Percentiles rank a stretch among this genome's conserved stretches.
Conservation (phyloP, 129 eudicot species). For the Chrysanthemum makinoi region DNA sequence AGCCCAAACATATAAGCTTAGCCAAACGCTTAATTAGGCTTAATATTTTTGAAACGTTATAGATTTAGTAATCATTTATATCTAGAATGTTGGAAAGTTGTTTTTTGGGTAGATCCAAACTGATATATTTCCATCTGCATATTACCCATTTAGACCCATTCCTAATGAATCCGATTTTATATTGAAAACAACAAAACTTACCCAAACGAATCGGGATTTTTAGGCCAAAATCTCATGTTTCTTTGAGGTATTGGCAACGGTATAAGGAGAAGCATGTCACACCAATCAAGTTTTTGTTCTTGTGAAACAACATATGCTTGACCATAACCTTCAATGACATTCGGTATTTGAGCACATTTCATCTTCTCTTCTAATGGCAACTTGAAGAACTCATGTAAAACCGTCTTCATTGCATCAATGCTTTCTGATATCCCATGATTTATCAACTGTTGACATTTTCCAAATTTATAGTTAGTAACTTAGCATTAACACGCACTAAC, state of each 20-base stretch:
- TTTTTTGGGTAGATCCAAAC: too few species aligned
- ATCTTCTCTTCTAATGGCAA: conserved; percentile 56
- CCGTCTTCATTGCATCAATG: conserved; percentile 49
- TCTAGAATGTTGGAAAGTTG: too few species aligned
- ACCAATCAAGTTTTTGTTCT: conserved; percentile 63
- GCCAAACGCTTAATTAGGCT: too few species aligned
- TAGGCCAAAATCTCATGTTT: conserved; percentile 47
- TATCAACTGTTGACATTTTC: conserved; percentile 32
- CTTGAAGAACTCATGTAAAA: conserved; percentile 41
- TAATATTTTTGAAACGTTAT: too few species aligned
- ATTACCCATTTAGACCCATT: too few species aligned
- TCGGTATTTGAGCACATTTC: conserved; percentile 39
- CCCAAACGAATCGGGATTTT: conserved; percentile 43
- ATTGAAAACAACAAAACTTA: background rate
- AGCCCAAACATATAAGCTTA: too few species aligned
- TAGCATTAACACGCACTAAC: too few species aligned
- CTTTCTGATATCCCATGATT: conserved; percentile 42
- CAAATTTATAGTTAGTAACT: too few species aligned
- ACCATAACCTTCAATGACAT: conserved; percentile 49
- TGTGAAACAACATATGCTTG: conserved; percentile 54
- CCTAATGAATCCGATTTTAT: background rate
- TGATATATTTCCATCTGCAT: too few species aligned
- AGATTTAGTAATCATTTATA: too few species aligned
- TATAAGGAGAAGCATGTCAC: conserved; percentile 40
- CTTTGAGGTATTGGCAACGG: conserved; percentile 35